Evolutionary conservation across 2,329 filamentous ascomycete genomes (phyloP).

Genomic region (Ceratocystis lukuohia): DNA sequence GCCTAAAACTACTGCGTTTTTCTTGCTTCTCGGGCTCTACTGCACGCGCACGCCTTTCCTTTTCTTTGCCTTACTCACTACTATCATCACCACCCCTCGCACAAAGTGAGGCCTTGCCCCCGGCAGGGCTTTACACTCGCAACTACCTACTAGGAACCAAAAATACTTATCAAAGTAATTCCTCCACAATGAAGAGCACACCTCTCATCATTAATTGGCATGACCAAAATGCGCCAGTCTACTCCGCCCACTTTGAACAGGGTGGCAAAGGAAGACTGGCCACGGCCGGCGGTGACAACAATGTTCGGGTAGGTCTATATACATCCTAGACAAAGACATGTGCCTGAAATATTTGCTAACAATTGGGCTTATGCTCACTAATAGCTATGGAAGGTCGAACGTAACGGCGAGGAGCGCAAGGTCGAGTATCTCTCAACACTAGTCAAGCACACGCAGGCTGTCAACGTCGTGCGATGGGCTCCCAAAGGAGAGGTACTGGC

Average conservation of each 20-base stretch:
- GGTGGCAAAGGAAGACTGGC: conserved; percentile 82
- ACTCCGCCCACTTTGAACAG: conserved; percentile 93
- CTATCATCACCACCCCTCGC: neutral
- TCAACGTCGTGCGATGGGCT: conserved; percentile 94
- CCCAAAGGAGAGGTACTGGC: conserved; percentile 83
- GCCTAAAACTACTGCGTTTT: neutral
- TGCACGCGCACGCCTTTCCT: neutral
- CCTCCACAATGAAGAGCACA: conserved; percentile 73
- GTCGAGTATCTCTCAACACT: conserved; percentile 87
- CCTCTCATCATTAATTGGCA: conserved; percentile 98
- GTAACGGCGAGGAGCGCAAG: conserved; percentile 70
- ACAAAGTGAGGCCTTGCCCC: conserved; percentile 15
- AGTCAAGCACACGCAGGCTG: conserved; percentile 86
- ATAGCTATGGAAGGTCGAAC: conserved; percentile 77
- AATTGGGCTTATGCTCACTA: too few species aligned
- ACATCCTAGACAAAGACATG: neutral
- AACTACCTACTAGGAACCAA: conserved; percentile 8
- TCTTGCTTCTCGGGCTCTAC: neutral
- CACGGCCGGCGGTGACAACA: conserved; percentile 90
- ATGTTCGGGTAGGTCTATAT: conserved; percentile 60
- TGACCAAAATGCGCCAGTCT: conserved; percentile 90
- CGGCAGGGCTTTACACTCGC: conserved; percentile 17
- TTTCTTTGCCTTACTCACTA: neutral
- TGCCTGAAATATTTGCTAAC: too few species aligned
- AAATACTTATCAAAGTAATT: conserved; percentile 17